Base-by-base conservation (phyloP, 345 rosid genomes). In the Brassica juncea region DNA sequence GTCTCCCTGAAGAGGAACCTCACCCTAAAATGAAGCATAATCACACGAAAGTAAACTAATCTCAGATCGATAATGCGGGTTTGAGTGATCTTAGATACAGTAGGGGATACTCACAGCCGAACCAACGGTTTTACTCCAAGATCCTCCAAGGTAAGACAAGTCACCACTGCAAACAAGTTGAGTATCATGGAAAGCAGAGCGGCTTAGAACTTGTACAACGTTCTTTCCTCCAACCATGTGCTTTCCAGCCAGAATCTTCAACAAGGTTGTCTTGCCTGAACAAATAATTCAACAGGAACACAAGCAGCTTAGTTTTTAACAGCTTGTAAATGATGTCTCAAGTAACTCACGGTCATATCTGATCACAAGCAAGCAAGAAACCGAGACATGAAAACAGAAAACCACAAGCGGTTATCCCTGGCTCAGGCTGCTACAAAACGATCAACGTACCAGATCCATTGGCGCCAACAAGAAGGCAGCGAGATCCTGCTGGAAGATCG, bases 1-100 rank as follows among this genome's bases (percentile, higher is more conserved):
- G 85, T 92, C 99, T 63, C 98, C 98, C 79, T 94, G 97, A 34
- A 94, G 94, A 64, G 98, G 98, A 83, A 94, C 81, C 78, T 92
- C 90, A 8, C 97, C 98, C 99, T 79, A n/a, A 34, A 49, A 44
- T 70, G 57, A 16, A 78, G 58, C 28, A 42, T 28, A 54, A 65
- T 23, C 32, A 60, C 19, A 30, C 55, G 54, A 67, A 71, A 57
- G 15, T 6, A 5, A 63, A n/a, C 1, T 3, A n/a, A 11, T 55
- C 31, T 16, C 54, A 64, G n/a, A n/a, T 23, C 0, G 8, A 61
- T 21, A n/a, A 19, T 31, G 3, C 3, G 23, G 31, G 9, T 19
- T 44, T 16, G 25, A 14, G 27, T 14, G n/a, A 49, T 23, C 6
- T 3, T 34, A 42, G 30, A 49, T 70, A 9, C 30, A 8, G 47